phyloP scores from a whole-genome alignment of 2,329 filamentous ascomycete genomes.

The Nemania serpens region DNA sequence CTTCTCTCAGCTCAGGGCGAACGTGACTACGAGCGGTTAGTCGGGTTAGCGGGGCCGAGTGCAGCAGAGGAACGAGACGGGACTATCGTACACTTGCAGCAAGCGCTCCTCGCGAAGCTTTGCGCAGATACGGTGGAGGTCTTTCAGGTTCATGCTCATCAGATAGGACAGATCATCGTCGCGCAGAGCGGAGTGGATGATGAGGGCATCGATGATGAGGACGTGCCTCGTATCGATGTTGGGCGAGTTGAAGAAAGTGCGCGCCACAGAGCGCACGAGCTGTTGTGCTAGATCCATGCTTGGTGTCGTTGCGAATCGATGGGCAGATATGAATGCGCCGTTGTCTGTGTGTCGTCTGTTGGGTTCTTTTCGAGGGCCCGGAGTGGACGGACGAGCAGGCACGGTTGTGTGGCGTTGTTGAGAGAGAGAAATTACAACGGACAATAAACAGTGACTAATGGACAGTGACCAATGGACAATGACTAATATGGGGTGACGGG shows the following conservation, averaged over 20 bases:
- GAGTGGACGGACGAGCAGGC: too few relatives aligned
- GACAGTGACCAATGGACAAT: too few relatives aligned
- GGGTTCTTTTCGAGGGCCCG: too few relatives aligned
- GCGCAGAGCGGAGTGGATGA: conserved; percentile 76
- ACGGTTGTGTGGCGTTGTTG: too few relatives aligned
- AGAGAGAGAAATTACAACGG: too few relatives aligned
- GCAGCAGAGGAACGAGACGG: not conserved
- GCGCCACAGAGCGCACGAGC: conserved; percentile 81
- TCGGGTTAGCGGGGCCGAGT: conserved; percentile 14
- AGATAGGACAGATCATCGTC: conserved; percentile 87
- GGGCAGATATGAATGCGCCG: not conserved
- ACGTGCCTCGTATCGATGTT: conserved; percentile 68
- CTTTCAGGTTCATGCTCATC: conserved; percentile 88
- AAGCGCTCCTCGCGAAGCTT: conserved; percentile 86
- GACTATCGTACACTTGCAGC: conserved; percentile 69
- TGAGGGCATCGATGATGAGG: conserved; percentile 76
- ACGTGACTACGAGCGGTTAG: conserved; percentile 57
- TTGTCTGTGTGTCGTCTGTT: not conserved
- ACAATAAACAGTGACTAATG: too few relatives aligned
- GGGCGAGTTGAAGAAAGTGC: conserved; percentile 77
- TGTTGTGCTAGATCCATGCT: conserved; percentile 58
- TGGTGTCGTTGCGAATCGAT: not conserved
- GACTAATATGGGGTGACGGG: not conserved
- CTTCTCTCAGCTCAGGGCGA: conserved; percentile 77
- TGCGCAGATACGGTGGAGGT: conserved; percentile 86